A percentile compares a stretch with the other conserved stretches of the same genome.
phyloP scores from a whole-genome alignment of 2,329 filamentous ascomycete species.

The Thelonectria olida region DNA sequence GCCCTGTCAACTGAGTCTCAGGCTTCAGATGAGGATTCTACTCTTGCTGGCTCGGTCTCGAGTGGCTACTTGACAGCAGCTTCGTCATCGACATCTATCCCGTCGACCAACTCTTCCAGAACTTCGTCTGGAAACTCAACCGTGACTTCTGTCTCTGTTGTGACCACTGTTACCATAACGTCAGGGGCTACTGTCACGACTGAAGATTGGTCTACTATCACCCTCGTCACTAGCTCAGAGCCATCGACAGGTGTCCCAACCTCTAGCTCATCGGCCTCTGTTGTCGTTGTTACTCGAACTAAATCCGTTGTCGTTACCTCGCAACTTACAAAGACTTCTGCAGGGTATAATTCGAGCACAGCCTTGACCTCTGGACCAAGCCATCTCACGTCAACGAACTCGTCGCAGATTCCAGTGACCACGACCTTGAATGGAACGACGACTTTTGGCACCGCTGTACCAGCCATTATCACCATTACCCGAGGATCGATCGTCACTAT shows the following conservation, averaged over 20 bases:
- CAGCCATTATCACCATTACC: conserved; percentile 21
- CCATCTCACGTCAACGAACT: neutral
- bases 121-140: neutral
- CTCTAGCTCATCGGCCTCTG: neutral
- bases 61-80: neutral
- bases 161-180: neutral
- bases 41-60: neutral
- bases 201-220: neutral
- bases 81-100: neutral
- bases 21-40: neutral
- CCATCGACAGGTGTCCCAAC: neutral
- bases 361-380: neutral
- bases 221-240: neutral
- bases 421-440: conserved; percentile 11
- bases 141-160: neutral
- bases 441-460: neutral
- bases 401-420: neutral
- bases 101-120: neutral
- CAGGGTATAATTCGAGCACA: neutral
- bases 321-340: neutral
- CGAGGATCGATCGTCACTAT: conserved; percentile 29
- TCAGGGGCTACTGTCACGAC: neutral
- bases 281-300: neutral
- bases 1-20: neutral
- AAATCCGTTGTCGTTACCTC: neutral